Conservation (phyloP, 1,284 basidiomycete genomes). For the Trichosporon ovoides region DNA sequence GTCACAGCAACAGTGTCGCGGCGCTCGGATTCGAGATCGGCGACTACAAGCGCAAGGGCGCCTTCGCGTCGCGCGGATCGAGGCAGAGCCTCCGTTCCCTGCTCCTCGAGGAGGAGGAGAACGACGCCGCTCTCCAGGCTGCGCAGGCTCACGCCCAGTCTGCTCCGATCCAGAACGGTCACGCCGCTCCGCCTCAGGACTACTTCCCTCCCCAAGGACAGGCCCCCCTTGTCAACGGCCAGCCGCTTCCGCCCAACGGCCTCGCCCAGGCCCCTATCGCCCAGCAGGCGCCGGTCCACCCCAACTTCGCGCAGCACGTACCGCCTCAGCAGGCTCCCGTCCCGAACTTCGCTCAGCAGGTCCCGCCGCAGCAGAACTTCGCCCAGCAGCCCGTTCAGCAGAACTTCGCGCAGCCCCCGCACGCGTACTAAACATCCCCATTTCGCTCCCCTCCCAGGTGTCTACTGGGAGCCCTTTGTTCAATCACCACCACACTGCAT, state of each 20-base stretch:
- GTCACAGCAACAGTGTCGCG: constrained; percentile 1
- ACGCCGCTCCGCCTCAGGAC: no score
- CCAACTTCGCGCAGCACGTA: not conserved
- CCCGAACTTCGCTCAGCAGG: no score
- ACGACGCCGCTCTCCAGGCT: no score
- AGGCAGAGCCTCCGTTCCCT: not conserved
- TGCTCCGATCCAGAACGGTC: no score
- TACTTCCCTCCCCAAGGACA: no score
- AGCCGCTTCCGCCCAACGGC: not conserved
- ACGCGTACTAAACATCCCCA: no score
- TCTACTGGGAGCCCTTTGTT: no score
- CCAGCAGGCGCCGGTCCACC: not conserved
- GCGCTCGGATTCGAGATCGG: constrained; percentile 17
- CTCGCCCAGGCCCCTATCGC: not conserved
- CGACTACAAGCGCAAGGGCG: constrained; percentile 3
- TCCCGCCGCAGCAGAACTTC: not conserved
- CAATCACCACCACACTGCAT: not conserved
- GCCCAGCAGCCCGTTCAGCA: not conserved
- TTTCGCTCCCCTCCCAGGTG: no score
- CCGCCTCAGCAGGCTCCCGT: no score
- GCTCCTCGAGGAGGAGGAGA: not conserved
- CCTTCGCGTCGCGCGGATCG: not conserved
- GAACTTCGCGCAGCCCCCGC: not conserved
- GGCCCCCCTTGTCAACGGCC: no score
- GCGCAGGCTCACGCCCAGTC: no score